phyloP scores from a whole-genome alignment of 2,329 filamentous ascomycete genomes.

The Zarea fungicola region DNA sequence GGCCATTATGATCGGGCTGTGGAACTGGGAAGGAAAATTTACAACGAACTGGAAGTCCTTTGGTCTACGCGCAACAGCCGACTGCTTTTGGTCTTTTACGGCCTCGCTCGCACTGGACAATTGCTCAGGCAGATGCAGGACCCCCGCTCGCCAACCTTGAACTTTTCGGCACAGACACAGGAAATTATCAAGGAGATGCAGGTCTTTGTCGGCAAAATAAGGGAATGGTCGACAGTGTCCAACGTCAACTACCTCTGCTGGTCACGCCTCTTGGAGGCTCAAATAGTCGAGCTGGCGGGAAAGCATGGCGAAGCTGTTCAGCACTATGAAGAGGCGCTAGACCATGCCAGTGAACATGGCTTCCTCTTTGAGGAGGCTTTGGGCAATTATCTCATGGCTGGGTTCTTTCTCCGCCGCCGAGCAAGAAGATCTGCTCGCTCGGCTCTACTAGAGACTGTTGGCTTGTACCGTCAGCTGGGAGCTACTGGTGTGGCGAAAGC shows the following conservation, averaged over 20 bases:
- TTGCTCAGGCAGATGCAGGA: conserved; percentile 46
- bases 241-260: conserved; percentile 68
- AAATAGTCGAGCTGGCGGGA: conserved; percentile 57
- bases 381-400: conserved; percentile 68
- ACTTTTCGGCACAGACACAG: conserved; percentile 37
- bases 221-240: conserved; percentile 58
- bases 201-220: conserved; percentile 54
- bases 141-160: conserved; percentile 37
- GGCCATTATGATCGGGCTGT: conserved; percentile 57
- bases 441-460: conserved; percentile 62
- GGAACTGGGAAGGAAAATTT: conserved; percentile 48
- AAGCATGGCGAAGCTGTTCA: conserved; percentile 55
- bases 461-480: conserved; percentile 63
- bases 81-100: conserved; percentile 55
- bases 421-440: conserved; percentile 64
- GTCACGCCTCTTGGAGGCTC: conserved; percentile 63
- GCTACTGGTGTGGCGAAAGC: conserved; percentile 64
- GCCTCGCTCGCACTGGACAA: conserved; percentile 49
- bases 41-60: conserved; percentile 43
- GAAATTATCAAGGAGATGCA: conserved; percentile 49
- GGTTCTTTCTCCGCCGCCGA: conserved; percentile 60
- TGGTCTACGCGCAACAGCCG: conserved; percentile 58
- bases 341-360: conserved; percentile 63
- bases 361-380: conserved; percentile 69
- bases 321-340: conserved; percentile 65